phyloP scores from a whole-genome alignment of 441 rosid species.

The Rhodomyrtus psidioides region DNA sequence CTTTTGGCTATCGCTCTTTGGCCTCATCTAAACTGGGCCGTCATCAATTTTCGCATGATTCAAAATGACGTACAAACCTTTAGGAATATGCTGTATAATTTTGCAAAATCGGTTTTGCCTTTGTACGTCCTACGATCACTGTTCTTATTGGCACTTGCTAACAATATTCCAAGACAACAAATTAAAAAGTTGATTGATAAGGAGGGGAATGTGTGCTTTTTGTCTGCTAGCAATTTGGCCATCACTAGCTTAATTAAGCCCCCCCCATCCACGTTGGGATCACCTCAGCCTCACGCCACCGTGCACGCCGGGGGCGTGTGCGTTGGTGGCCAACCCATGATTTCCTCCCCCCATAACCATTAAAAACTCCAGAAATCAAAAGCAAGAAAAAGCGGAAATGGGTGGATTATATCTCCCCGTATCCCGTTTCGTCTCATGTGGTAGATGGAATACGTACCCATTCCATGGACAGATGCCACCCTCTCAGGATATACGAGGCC shows the following conservation, averaged over 20 bases:
- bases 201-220: slow-evolving; percentile 9
- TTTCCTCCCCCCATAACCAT: slow-evolving; percentile 2
- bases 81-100: neutral
- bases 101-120: neutral
- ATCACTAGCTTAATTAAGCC: slow-evolving; percentile 11
- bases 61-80: neutral
- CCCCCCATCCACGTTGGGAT: slow-evolving; percentile 17
- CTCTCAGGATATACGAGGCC: neutral
- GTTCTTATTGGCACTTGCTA: neutral
- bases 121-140: neutral
- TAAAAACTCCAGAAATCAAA: neutral
- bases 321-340: slow-evolving; percentile 10
- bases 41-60: neutral
- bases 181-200: slow-evolving; percentile 26
- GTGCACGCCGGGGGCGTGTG: slow-evolving; percentile 5
- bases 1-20: neutral
- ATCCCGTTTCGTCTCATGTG: neutral
- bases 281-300: slow-evolving; percentile 43
- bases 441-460: neutral
- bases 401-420: neutral
- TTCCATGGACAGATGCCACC: neutral
- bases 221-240: slow-evolving; percentile 8
- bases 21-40: neutral
- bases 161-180: slow-evolving; percentile 8
- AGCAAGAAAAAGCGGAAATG: neutral